phyloP scores from a whole-genome alignment of 345 rosid species.

The Brassica carinata region DNA sequence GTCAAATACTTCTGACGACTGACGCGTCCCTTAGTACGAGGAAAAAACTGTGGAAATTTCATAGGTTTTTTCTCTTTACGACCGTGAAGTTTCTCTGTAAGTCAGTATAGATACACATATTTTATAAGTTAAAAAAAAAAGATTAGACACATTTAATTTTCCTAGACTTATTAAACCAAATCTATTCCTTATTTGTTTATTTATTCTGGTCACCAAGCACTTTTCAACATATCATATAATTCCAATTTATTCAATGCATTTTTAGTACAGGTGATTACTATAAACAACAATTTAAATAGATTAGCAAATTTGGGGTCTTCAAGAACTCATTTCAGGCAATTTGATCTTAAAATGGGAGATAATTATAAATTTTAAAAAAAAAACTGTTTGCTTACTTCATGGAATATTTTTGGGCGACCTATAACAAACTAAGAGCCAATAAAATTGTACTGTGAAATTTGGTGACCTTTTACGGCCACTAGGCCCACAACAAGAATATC shows the following conservation, averaged over 20 bases:
- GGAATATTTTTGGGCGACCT: background rate
- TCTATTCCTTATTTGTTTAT: background rate
- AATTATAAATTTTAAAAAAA: background rate
- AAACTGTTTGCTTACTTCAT: background rate
- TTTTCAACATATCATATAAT: background rate
- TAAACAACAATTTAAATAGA: background rate
- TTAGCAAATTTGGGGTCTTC: background rate
- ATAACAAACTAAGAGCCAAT: background rate
- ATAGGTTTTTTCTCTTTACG: background rate
- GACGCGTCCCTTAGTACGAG: background rate
- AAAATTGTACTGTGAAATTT: background rate
- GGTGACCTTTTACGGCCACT: background rate
- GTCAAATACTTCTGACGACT: background rate
- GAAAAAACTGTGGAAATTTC: background rate
- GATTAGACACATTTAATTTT: background rate
- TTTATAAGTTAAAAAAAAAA: background rate
- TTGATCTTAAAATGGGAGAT: background rate
- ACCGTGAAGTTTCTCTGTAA: background rate
- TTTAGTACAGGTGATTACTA: background rate
- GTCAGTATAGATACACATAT: background rate
- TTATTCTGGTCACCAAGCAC: background rate
- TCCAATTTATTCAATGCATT: background rate
- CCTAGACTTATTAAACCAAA: background rate
- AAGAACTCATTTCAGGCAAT: background rate
- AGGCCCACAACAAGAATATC: conserved; percentile 8